Conservation (phyloP, 352 stramenopile species). For the Blastocystis sp. region DNA sequence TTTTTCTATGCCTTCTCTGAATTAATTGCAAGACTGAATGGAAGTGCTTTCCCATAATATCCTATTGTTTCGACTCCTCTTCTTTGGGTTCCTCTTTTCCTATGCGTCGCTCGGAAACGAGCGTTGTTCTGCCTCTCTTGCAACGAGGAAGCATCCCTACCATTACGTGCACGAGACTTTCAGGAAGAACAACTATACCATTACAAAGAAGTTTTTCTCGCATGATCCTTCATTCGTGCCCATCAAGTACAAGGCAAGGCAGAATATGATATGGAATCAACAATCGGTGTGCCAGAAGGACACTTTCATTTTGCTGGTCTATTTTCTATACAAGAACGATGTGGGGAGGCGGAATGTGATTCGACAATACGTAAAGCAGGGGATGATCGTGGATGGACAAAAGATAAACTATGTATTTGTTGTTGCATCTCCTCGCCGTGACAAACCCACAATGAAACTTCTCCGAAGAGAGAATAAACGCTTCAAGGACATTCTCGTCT, state of each 20-base stretch:
- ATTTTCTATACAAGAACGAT: not conserved
- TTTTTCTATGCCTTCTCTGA: no score
- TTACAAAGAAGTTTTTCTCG: not conserved
- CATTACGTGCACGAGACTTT: not conserved
- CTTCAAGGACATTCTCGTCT: slow-evolving; percentile 2
- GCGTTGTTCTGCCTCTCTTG: no score
- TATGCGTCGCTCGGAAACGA: no score
- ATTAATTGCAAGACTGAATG: no score
- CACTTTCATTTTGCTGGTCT: not conserved
- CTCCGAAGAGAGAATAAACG: not conserved
- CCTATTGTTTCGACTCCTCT: no score
- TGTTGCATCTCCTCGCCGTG: not conserved
- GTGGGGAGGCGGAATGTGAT: not conserved
- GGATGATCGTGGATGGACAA: not conserved
- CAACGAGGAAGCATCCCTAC: not conserved
- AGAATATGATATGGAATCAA: not conserved
- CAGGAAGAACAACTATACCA: not conserved
- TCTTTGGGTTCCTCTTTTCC: no score
- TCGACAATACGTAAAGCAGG: not conserved
- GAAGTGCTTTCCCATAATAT: no score
- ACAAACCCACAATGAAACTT: not conserved
- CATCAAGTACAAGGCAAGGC: not conserved
- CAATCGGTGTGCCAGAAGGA: not conserved
- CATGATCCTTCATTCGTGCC: not conserved
- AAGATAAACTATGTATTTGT: not conserved